Evolutionary conservation across 2,329 filamentous ascomycete genomes (phyloP).

Genomic region (Atkinsonella hypoxylon): DNA sequence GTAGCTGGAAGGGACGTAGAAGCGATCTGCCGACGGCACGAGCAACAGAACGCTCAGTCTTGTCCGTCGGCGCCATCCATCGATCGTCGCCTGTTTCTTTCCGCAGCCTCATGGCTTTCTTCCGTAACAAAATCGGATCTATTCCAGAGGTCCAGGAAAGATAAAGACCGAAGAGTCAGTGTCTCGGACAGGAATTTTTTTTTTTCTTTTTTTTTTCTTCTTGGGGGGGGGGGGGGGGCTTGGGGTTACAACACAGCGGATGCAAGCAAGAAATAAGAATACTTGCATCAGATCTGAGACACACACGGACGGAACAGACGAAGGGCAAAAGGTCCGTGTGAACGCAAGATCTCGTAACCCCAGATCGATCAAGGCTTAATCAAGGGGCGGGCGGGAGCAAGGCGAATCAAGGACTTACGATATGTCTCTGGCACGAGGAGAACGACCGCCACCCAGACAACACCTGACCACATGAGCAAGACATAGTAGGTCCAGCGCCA

Average conservation of each 20-base stretch:
- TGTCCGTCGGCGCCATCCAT: conserved; percentile 70
- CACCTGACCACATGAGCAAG: conserved; percentile 68
- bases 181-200: conserved; percentile 1
- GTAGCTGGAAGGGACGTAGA: conserved; percentile 63
- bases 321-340: background rate
- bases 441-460: conserved; percentile 50
- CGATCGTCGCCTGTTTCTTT: conserved; percentile 65
- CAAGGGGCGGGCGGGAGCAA: too few relatives aligned
- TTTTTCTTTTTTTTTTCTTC: too few relatives aligned
- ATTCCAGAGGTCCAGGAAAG: background rate
- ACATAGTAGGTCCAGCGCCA: conserved; percentile 85
- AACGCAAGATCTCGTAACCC: background rate
- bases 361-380: background rate
- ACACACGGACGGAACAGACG: background rate
- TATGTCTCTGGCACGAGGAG: conserved; percentile 82
- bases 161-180: background rate
- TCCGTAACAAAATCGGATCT: conserved; percentile 57
- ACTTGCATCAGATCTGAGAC: background rate
- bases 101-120: conserved; percentile 59
- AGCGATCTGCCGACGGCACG: conserved; percentile 47
- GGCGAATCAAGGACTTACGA: conserved; percentile 28
- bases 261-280: too few relatives aligned
- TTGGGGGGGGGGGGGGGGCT: too few relatives aligned
- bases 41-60: conserved; percentile 52
- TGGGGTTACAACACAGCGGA: too few relatives aligned